Base-by-base conservation (phyloP, 441 rosid genomes). In the Oxalis stricta region DNA sequence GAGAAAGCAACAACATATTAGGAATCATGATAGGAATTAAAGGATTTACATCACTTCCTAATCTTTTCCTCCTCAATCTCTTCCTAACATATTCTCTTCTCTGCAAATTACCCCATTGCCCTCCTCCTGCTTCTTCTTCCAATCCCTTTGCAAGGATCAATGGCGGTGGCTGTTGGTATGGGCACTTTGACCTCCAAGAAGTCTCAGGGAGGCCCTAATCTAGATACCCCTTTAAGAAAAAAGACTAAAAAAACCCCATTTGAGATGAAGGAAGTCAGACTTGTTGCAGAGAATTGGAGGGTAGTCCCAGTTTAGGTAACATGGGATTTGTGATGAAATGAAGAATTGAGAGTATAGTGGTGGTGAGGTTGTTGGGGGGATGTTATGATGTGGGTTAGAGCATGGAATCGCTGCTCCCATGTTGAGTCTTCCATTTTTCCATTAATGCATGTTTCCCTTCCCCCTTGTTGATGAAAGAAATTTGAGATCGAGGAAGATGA, bases 161-260 rank as follows among this genome's bases (percentile, higher is more conserved):
- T 11, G 94, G 70, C 35, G 82, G 82, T 0, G 96, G 94, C 66
- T 74, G 86, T 16, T 56, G 70, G 70, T 66, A 87, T 1, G 89
- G 96, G 53, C 94, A 75, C 53, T 77, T 79, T 37, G 69, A 69
- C 50, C 92, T 62, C 92, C 94, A 76, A 1, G 94, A 80, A 11
- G 85, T 74, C 52, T 57, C 50, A 20, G 82, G 70, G 17, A 55
- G n/a, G 50, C 29, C 84, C 85, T 0, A 77, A 60, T 46, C 70
- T 61, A 1, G 78, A 60, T n/a, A 55, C 71, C 70, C 84, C 64
- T 72, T 53, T 67, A 54, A 74, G 60, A 68, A 76, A 76, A 20
- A 72, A 69, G n/a, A n/a, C n/a, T n/a, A 26, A 73, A 71, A 58
- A 77, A n/a, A 16, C 68, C 79, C 80, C 88, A 82, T 13, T 48